These are phyloP conservation scores for Candolleomyces eurysporus DNA, from an alignment of 768 basidiomycete genomes.

Conservation along the genomic window DNA sequence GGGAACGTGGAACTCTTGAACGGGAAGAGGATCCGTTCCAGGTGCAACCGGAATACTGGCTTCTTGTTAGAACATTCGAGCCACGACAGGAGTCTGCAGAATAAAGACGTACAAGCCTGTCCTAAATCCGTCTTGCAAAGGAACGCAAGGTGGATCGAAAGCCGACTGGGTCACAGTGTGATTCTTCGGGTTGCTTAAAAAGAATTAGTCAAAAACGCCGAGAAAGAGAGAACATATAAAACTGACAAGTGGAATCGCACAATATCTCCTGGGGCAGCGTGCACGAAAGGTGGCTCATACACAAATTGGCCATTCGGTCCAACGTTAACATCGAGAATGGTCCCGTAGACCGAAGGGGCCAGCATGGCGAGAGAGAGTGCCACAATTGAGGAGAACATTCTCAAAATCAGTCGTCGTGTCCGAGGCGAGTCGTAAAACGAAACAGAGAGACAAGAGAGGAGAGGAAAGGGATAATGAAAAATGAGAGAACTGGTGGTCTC, in stretches of 20 bases:
- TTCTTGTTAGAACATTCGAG: not conserved
- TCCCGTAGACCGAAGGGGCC: conserved; percentile 28
- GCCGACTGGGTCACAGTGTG: conserved; percentile 49
- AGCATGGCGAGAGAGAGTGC: conserved; percentile 17
- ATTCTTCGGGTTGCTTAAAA: conserved; percentile 41
- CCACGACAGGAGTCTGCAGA: not conserved
- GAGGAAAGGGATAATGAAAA: no score
- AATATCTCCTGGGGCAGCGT: conserved; percentile 42
- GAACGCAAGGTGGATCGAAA: conserved; percentile 35
- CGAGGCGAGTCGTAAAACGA: no score
- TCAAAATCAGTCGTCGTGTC: not conserved
- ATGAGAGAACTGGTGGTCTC: no score
- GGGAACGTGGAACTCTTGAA: conserved; percentile 36
- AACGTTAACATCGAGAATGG: conserved; percentile 31
- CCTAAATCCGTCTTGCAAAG: conserved; percentile 26
- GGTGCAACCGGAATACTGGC: conserved; percentile 42
- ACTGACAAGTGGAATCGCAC: conserved; percentile 50
- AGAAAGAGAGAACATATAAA: conserved; percentile 15
- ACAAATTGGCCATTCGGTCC: conserved; percentile 30
- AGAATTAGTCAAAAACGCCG: not conserved
- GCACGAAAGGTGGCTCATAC: conserved; percentile 34
- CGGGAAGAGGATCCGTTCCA: conserved; percentile 36
- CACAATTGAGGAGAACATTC: conserved; percentile 9
- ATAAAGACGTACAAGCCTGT: conserved; percentile 35
- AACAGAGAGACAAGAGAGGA: no score